Evolutionary conservation across 2,329 filamentous ascomycete genomes (phyloP).

Genomic region (Cercospora janseana): DNA sequence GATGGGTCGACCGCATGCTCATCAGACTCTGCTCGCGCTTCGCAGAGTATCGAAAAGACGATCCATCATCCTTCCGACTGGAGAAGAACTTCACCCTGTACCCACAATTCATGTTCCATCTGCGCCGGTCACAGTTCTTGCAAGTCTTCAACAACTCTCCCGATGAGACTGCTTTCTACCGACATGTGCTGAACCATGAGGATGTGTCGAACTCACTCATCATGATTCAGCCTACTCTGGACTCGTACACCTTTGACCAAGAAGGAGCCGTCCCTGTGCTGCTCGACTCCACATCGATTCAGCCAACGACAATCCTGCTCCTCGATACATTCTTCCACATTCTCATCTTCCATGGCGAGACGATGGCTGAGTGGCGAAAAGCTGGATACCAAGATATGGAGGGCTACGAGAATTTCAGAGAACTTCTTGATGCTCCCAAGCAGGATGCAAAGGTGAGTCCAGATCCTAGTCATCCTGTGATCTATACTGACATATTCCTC

Average conservation of each 20-base stretch:
- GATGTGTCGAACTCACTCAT: conserved; percentile 94
- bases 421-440: conserved; percentile 86
- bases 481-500: conserved; percentile 10
- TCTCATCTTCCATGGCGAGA: conserved; percentile 97
- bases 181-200: conserved; percentile 94
- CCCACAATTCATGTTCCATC: conserved; percentile 99
- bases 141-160: conserved; percentile 99
- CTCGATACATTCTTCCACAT: conserved; percentile 99
- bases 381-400: conserved; percentile 97
- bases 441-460: conserved; percentile 80
- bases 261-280: conserved; percentile 91
- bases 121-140: conserved; percentile 92
- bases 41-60: conserved; percentile 96
- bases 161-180: conserved; percentile 98
- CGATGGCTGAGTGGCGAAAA: conserved; percentile 96
- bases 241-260: conserved; percentile 95
- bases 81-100: conserved; percentile 99
- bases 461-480: background rate
- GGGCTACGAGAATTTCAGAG: conserved; percentile 93
- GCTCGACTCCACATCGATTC: conserved; percentile 92
- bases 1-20: conserved; percentile 98
- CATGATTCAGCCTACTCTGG: conserved; percentile 97
- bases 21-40: conserved; percentile 95
- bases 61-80: conserved; percentile 90
- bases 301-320: conserved; percentile 86